phyloP scores from a whole-genome alignment of 2,329 filamentous ascomycete species.

The Xylariomycetidae sp. region DNA sequence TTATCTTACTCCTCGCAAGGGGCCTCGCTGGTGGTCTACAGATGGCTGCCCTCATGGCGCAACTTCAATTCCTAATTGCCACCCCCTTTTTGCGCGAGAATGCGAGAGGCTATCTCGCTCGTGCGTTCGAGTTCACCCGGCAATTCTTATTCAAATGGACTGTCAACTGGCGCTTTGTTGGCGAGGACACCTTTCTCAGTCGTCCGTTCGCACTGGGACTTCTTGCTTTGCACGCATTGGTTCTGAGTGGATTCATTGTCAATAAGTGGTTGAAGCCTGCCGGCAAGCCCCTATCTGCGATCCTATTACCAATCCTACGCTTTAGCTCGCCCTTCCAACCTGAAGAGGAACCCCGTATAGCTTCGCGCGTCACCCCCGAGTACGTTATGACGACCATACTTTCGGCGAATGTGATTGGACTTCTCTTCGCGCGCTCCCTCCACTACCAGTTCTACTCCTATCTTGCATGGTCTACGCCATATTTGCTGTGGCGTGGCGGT shows the following conservation, averaged over 20 bases:
- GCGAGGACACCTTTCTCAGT: slow-evolving; percentile 72
- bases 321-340: slow-evolving; percentile 40
- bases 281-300: slow-evolving; percentile 49
- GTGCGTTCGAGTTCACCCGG: slow-evolving; percentile 86
- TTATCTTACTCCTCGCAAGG: slow-evolving; percentile 69
- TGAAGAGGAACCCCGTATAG: slow-evolving; percentile 52
- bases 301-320: slow-evolving; percentile 42
- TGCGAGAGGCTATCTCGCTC: slow-evolving; percentile 65
- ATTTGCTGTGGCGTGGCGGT: slow-evolving; percentile 75
- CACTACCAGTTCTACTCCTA: slow-evolving; percentile 97
- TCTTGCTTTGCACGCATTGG: slow-evolving; percentile 57
- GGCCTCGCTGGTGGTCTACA: slow-evolving; percentile 63
- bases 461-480: slow-evolving; percentile 83
- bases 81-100: slow-evolving; percentile 67
- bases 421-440: slow-evolving; percentile 81
- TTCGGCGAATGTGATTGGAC: slow-evolving; percentile 70
- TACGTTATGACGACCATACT: slow-evolving; percentile 76
- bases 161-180: slow-evolving; percentile 96
- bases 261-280: slow-evolving; percentile 71
- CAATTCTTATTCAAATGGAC: slow-evolving; percentile 98
- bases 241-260: slow-evolving; percentile 63
- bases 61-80: slow-evolving; percentile 67
- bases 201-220: slow-evolving; percentile 63
- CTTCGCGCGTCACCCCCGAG: slow-evolving; percentile 57
- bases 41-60: slow-evolving; percentile 65